A percentile compares a stretch with the other conserved stretches of the same genome.
phyloP scores from a whole-genome alignment of 2,329 filamentous ascomycete genomes.

The Mollisia scopiformis region DNA sequence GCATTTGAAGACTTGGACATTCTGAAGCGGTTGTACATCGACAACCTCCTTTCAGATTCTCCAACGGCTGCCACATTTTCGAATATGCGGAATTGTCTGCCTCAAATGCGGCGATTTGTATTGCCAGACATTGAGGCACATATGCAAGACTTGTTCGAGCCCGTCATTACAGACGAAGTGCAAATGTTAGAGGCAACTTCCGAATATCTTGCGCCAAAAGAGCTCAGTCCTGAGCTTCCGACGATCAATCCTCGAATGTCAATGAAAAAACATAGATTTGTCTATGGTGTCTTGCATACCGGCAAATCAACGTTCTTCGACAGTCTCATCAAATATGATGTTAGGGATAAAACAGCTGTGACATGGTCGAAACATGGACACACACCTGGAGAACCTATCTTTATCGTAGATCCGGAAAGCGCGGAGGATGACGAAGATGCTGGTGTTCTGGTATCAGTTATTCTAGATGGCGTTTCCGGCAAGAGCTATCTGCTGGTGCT shows the following conservation, averaged over 20 bases:
- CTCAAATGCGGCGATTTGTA: background rate
- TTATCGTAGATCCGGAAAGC: constrained; percentile 53
- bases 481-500: constrained; percentile 69
- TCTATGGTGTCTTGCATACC: constrained; percentile 59
- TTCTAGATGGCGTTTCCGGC: constrained; percentile 62
- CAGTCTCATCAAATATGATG: constrained; percentile 67
- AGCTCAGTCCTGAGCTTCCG: constrained; percentile 54
- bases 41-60: constrained; percentile 63
- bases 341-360: constrained; percentile 50
- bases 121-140: background rate
- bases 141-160: background rate
- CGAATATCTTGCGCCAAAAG: background rate
- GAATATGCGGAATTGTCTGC: background rate
- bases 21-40: constrained; percentile 69
- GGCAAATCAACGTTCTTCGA: constrained; percentile 65
- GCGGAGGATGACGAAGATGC: constrained; percentile 59
- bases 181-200: background rate
- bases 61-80: constrained; percentile 4
- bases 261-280: constrained; percentile 58
- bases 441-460: constrained; percentile 62
- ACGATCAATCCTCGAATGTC: constrained; percentile 63
- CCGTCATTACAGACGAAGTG: background rate
- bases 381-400: constrained; percentile 71
- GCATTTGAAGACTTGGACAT: constrained; percentile 68
- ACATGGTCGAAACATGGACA: constrained; percentile 65